Base-by-base conservation (phyloP, 495 filamentous ascomycete species). In the Friedmanniomyces simplex region DNA sequence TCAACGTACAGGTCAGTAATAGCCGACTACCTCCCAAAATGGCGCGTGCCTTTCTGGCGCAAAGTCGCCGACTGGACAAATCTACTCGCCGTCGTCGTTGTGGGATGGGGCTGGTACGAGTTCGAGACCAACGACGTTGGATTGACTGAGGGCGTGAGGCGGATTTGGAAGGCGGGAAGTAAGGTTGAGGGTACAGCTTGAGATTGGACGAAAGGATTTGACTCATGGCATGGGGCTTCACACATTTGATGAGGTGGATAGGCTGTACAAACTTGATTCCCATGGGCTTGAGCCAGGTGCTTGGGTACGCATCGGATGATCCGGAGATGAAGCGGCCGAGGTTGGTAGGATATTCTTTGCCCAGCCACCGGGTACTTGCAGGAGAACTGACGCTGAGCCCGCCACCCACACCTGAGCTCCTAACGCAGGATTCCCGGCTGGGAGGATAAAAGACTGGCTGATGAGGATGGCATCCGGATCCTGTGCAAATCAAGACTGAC, bases 111-210 rank as follows among this genome's bases (percentile, higher is more conserved):
- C 49, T 78, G 96, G 56, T 98, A 97, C 74, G 90, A 96, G 76
- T 96, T 97, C 69, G 91, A 98, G 83, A 98, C 93, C n/a, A 96
- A 95, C 68, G 93, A 98, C 66, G 89, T 98, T 39, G 93, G 93
- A 52, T 67, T 98, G 55, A 95, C 89, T 16, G 90, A 95, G 77
- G 84, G 85, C 28, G 76, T 94, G 59, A 88, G 85, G 79, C 79
- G 86, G 61, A 76, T 95, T 63, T 96, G 90, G 90, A 84, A 76
- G 60, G 90, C 90, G 1, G 56, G 54, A 14, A 57, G 45, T 28
- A 28, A 11, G 4, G 18, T 25, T 52, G 49, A 49, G 46, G 20
- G 4, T 13, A 5, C 14, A 2, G 39, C 39, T 2, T 43, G 39
- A 43, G 18, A 43, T 5, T 2, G 28, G 28, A 32, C 28, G 28